Conservation (phyloP, 169 alveolate species). For the Cryptosporidium bovis region DNA sequence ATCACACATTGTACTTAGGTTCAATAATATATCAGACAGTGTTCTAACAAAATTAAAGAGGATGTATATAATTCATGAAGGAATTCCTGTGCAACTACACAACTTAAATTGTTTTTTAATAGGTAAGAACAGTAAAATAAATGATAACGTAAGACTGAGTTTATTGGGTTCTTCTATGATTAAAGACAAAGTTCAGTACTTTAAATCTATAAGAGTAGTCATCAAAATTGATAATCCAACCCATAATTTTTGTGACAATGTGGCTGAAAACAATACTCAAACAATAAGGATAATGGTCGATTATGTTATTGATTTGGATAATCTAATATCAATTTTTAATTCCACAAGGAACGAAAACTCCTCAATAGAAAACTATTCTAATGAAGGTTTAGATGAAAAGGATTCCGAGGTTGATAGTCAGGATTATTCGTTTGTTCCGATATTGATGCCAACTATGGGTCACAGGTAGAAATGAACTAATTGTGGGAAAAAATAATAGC, state of each 20-base stretch:
- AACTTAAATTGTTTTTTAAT: conserved; percentile 54
- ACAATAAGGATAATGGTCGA: conserved; percentile 35
- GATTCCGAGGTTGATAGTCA: conserved; percentile 34
- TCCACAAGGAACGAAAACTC: not conserved
- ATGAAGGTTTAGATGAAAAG: conserved; percentile 7
- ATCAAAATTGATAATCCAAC: conserved; percentile 51
- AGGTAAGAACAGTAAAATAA: conserved; percentile 18
- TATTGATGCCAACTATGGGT: conserved; percentile 69
- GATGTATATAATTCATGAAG: conserved; percentile 64
- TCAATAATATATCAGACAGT: conserved; percentile 42
- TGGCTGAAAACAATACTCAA: not conserved
- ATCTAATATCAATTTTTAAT: conserved; percentile 2
- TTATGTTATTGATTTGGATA: conserved; percentile 6
- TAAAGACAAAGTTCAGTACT: conserved; percentile 38
- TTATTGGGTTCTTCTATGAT: conserved; percentile 52
- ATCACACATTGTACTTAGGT: conserved; percentile 56
- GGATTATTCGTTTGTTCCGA: conserved; percentile 33
- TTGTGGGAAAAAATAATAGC: not conserved
- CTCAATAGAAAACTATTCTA: not conserved
- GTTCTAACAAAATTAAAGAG: conserved; percentile 30
- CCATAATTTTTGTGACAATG: not conserved
- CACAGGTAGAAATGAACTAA: conserved; percentile 24
- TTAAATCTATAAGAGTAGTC: conserved; percentile 44
- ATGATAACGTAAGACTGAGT: conserved; percentile 24
- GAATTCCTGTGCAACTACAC: conserved; percentile 65